Evolutionary conservation across 129 eudicot species (phyloP).

Genomic region (Lactuca sativa): DNA sequence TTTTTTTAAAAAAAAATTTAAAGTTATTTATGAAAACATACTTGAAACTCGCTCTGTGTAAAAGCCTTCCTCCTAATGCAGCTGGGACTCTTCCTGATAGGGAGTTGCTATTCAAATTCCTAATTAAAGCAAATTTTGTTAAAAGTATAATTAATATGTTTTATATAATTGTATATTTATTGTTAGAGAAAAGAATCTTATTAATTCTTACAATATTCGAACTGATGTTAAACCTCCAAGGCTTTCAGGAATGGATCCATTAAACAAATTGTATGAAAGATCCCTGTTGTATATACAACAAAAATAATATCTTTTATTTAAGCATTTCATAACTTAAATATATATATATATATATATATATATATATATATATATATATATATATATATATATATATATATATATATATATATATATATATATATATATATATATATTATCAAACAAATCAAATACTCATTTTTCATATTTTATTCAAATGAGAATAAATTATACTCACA

Average conservation of each 20-base stretch:
- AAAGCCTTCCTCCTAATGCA: slow-evolving; percentile 83
- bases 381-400: too few relatives aligned
- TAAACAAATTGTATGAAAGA: slow-evolving; percentile 79
- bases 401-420: too few relatives aligned
- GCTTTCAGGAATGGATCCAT: slow-evolving; percentile 93
- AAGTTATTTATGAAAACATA: slow-evolving; percentile 38
- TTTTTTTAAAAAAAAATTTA: neutral
- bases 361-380: too few relatives aligned
- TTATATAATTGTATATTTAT: neutral
- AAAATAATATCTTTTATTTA: too few relatives aligned
- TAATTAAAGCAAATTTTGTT: slow-evolving; percentile 2
- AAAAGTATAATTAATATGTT: neutral
- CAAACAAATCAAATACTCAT: too few relatives aligned
- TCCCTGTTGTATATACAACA: slow-evolving; percentile 71
- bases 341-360: too few relatives aligned
- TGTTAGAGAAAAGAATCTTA: neutral
- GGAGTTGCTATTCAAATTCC: slow-evolving; percentile 90
- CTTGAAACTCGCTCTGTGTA: slow-evolving; percentile 99
- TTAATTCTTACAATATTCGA: slow-evolving; percentile 64
- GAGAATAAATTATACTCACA: slow-evolving; percentile 51
- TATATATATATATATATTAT: too few relatives aligned
- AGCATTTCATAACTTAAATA: too few relatives aligned
- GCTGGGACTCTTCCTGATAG: slow-evolving; percentile 92
- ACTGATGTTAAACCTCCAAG: slow-evolving; percentile 77
- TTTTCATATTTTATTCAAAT: too few relatives aligned